These are phyloP conservation scores for Fusarium sp. DNA, from an alignment of 2,329 filamentous ascomycete genomes.

Conservation along the genomic window DNA sequence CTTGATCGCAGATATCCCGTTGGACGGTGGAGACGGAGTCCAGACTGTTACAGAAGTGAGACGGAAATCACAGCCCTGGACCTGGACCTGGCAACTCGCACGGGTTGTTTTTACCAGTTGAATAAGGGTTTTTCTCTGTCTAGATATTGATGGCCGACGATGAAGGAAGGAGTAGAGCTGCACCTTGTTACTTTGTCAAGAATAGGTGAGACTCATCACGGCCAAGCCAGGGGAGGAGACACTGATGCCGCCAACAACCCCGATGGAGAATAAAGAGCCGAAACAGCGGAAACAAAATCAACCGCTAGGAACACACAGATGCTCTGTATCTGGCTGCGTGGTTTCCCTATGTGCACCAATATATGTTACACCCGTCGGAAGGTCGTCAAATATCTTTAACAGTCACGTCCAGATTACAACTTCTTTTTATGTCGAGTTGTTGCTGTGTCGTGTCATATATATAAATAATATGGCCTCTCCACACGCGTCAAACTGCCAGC, in stretches of 20 bases:
- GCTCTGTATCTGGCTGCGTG: no score
- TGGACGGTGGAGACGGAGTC: conserved; percentile 1
- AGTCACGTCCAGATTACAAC: no score
- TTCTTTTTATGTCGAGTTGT: no score
- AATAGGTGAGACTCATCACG: neutral
- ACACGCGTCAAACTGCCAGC: neutral
- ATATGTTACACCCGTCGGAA: neutral
- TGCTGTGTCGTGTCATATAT: neutral
- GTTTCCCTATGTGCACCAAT: neutral
- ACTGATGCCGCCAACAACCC: neutral
- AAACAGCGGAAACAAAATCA: neutral
- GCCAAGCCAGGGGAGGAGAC: neutral
- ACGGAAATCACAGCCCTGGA: conserved; percentile 3
- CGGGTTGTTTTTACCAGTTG: neutral
- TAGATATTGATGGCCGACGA: no score
- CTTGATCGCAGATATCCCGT: neutral
- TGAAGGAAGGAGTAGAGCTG: no score
- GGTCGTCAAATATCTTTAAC: no score
- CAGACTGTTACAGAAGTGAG: conserved; percentile 20
- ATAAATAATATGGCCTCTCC: neutral
- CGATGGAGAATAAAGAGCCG: neutral
- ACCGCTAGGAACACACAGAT: neutral
- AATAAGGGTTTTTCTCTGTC: no score
- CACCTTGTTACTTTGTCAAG: neutral
- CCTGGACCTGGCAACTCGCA: conserved; percentile 1